phyloP scores from a whole-genome alignment of 1,139 yeast species.

The Yarrowia galli region DNA sequence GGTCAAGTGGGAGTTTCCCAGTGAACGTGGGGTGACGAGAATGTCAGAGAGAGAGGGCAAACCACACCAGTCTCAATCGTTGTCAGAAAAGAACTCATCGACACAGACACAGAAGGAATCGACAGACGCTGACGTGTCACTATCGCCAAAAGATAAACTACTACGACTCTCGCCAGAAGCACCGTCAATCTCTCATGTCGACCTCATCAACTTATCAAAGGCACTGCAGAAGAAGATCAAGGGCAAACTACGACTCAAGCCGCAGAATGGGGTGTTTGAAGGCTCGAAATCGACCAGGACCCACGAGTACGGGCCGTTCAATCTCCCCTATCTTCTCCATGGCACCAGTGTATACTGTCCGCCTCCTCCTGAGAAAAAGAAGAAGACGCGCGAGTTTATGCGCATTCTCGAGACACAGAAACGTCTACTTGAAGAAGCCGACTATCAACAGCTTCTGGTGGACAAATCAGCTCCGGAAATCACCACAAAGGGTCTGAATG shows the following conservation, averaged over 20 bases:
- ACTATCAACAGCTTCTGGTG: conserved; percentile 28
- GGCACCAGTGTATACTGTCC: conserved; percentile 29
- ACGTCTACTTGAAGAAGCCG: conserved; percentile 32
- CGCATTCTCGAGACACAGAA: conserved; percentile 27
- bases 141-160: not conserved
- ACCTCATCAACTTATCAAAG: conserved; percentile 27
- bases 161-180: not conserved
- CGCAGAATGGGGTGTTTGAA: conserved; percentile 25
- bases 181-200: conserved; percentile 1
- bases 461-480: conserved; percentile 28
- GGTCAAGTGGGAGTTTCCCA: conserved; percentile 23
- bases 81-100: no score
- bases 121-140: not conserved
- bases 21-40: not conserved
- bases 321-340: conserved; percentile 15
- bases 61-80: no score
- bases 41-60: not conserved
- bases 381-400: conserved; percentile 27
- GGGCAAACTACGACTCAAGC: conserved; percentile 30
- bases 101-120: not conserved
- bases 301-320: conserved; percentile 33
- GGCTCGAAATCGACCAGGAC: conserved; percentile 3
- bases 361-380: conserved; percentile 15
- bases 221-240: conserved; percentile 25
- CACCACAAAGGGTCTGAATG: conserved; percentile 12